Conservation (phyloP, 108 stramenopile genomes). For the Schizochytrium sp. region DNA sequence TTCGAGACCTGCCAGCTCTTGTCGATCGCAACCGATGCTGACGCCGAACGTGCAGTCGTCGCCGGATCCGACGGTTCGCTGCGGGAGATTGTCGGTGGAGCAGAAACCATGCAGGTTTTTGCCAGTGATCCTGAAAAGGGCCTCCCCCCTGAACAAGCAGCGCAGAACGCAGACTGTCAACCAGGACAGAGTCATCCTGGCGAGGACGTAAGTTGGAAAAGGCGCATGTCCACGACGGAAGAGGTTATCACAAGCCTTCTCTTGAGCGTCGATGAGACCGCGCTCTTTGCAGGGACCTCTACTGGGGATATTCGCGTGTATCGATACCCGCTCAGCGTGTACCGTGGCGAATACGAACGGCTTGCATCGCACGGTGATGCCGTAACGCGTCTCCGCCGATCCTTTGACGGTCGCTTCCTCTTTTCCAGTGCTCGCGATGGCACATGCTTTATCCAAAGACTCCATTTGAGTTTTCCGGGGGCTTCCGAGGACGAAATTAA, state of each 20-base stretch:
- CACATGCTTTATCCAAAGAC: constrained; percentile 22
- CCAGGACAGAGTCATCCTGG: not conserved
- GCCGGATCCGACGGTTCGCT: constrained; percentile 2
- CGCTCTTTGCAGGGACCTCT: constrained; percentile 24
- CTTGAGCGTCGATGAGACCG: constrained; percentile 2
- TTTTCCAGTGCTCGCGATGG: constrained; percentile 28
- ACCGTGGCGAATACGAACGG: not conserved
- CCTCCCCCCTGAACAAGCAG: not conserved
- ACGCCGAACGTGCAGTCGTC: not conserved
- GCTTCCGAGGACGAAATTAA: not conserved
- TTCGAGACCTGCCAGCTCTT: constrained; percentile 22
- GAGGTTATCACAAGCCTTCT: constrained; percentile 19
- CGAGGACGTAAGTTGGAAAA: not conserved
- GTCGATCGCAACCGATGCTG: not conserved
- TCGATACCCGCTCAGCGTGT: constrained; percentile 14
- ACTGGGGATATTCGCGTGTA: constrained; percentile 19
- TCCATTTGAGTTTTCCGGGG: not conserved
- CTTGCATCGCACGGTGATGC: not conserved
- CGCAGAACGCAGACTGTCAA: not conserved
- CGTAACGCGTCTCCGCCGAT: not conserved
- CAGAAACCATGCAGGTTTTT: not conserved
- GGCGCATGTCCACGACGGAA: not conserved
- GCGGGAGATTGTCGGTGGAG: constrained; percentile 8
- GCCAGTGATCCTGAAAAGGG: not conserved
- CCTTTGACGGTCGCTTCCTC: not conserved